phyloP scores from a whole-genome alignment of 192 early-diverging fungal genomes.

The Entrophospora sp. region DNA sequence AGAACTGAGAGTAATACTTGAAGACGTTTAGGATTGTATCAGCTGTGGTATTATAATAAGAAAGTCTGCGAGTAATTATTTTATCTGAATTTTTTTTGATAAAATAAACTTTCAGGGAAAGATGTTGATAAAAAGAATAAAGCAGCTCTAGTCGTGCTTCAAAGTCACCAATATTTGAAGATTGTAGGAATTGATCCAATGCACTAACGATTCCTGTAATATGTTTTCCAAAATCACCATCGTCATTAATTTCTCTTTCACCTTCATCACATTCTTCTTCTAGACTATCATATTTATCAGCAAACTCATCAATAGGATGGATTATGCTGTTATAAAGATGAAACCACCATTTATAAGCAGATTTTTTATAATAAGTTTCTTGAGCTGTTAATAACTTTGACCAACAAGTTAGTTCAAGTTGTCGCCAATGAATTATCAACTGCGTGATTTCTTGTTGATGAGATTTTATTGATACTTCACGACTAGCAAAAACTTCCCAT shows the following conservation, averaged over 20 bases:
- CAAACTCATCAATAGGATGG: slow-evolving; percentile 29
- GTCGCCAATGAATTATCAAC: slow-evolving; percentile 85
- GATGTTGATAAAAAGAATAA: slow-evolving; percentile 50
- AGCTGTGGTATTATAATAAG: slow-evolving; percentile 24
- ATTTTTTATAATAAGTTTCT: slow-evolving; percentile 56
- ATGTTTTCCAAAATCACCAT: slow-evolving; percentile 18
- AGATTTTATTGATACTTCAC: slow-evolving; percentile 64
- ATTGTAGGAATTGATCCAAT: slow-evolving; percentile 75
- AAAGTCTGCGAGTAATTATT: too few species aligned
- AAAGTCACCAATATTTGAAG: slow-evolving; percentile 73
- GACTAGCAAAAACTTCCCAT: slow-evolving; percentile 85
- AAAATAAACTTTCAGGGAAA: slow-evolving; percentile 29
- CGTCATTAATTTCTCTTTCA: slow-evolving; percentile 5
- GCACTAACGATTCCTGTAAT: slow-evolving; percentile 48
- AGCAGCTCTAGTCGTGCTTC: slow-evolving; percentile 64
- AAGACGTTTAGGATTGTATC: slow-evolving; percentile 64
- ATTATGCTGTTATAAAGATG: slow-evolving; percentile 60
- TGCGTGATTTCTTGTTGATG: slow-evolving; percentile 58
- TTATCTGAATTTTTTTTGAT: not conserved
- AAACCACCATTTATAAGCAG: slow-evolving; percentile 84
- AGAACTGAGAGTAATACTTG: slow-evolving; percentile 77
- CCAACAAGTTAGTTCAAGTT: slow-evolving; percentile 87
- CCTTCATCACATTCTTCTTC: slow-evolving; percentile 12
- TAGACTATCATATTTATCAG: slow-evolving; percentile 4
- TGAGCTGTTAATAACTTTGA: slow-evolving; percentile 75